Evolutionary conservation across 176 grass and related monocot genomes (phyloP), one percentile per base, ranked within the genome.

Genomic region (Carex parvula): DNA sequence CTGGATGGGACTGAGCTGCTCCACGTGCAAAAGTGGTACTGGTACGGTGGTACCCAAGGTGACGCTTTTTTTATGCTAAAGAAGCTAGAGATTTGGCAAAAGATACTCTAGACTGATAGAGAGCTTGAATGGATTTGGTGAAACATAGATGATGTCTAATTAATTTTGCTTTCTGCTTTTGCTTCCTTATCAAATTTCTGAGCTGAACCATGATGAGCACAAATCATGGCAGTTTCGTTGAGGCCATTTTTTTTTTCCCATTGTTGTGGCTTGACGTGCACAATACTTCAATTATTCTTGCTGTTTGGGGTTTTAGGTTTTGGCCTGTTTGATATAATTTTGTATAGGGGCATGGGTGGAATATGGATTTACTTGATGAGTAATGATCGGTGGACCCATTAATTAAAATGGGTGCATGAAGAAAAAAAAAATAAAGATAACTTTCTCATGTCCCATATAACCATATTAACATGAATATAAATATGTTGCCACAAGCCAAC

Each of bases 21-120:
- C 73, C 73, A 78, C 52, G 73, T 78, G 73, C 73, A 78, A 57
- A 76, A 78, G 73, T 57, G 50, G 50, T 78, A 57, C 46, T 50
- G 46, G 46, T 42, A 37, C 35, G 29, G 29, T 29, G 29, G 29
- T 8, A 50, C 73, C 73, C 18, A 77, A 32, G 73, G 14, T 32
- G 73, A 7, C 73, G 1, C 5, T 24, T 50, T 54, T 32, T 77
- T 57, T 55, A 32, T 56, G 73, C 24, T 77, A 77, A 56, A 77
- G 24, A 56, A 30, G 24, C 13, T 33, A 56, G 11, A 62, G 21
- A 62, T 62, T 62, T 21, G 21, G 18, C 60, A 56, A 77, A 77
- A 76, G 68, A 50, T 53, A 30, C 16, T 41, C 29, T 67, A 2
- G 30, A 76, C 11, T 14, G 48, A 32, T 50, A 54, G 22, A 17